Conservation (phyloP, 371 early-diverging fungal genomes). For the Coemansia sp. region DNA sequence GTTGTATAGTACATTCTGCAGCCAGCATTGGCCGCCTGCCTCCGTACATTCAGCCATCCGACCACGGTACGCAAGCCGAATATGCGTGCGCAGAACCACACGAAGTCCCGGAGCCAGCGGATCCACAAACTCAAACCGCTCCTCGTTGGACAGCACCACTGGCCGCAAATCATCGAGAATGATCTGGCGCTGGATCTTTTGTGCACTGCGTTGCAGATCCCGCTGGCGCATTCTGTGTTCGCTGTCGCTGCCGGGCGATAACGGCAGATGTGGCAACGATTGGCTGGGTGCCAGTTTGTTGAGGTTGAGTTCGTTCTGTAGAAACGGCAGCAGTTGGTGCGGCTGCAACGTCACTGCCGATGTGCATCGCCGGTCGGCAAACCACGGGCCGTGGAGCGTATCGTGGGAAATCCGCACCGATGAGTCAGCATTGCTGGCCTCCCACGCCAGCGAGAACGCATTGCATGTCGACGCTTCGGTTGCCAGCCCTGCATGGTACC, state of each 20-base stretch:
- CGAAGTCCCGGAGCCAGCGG: slow-evolving; percentile 11
- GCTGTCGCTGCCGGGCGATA: slow-evolving; percentile 8
- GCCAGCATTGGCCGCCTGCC: slow-evolving; percentile 1
- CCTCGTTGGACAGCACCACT: slow-evolving; percentile 19
- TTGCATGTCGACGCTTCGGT: slow-evolving; percentile 23
- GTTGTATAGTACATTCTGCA: slow-evolving; percentile 5
- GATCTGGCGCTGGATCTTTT: slow-evolving; percentile 39
- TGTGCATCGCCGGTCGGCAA: slow-evolving; percentile 15
- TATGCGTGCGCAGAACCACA: slow-evolving; percentile 25
- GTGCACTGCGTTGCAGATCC: slow-evolving; percentile 21
- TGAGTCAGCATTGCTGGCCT: neutral
- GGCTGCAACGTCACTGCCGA: slow-evolving; percentile 13
- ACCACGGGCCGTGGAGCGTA: slow-evolving; percentile 34
- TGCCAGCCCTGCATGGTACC: slow-evolving; percentile 24
- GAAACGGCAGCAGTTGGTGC: slow-evolving; percentile 32
- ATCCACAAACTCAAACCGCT: slow-evolving; percentile 34
- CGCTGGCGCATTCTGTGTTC: slow-evolving; percentile 7
- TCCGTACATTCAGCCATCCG: slow-evolving; percentile 1
- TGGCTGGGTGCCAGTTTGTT: slow-evolving; percentile 13
- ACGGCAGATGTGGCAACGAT: neutral
- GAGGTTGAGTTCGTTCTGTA: slow-evolving; percentile 41
- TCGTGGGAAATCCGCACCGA: slow-evolving; percentile 13
- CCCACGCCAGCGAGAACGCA: slow-evolving; percentile 29
- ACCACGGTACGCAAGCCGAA: slow-evolving; percentile 6
- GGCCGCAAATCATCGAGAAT: slow-evolving; percentile 35